A percentile compares a stretch with the other conserved stretches of the same genome.
These are phyloP conservation scores for Linaria vulgaris DNA, from an alignment of 257 asterid genomes.

Conservation along the genomic window DNA sequence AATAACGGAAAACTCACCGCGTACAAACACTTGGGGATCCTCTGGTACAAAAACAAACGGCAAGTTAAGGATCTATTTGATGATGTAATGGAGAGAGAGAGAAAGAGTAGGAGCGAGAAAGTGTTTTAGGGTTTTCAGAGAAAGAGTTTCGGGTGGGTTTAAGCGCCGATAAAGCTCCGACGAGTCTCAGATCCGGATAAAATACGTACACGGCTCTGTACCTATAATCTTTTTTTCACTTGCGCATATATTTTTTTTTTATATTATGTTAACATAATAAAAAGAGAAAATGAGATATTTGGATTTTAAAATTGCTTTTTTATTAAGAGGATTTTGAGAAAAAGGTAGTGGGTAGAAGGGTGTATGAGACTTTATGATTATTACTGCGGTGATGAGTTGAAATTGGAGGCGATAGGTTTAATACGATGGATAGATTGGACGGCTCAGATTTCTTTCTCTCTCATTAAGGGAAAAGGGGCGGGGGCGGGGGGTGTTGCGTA, in stretches of 20 bases:
- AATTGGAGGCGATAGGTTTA: conserved; percentile 37
- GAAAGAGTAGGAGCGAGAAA: conserved; percentile 28
- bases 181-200: conserved; percentile 75
- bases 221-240: conserved; percentile 34
- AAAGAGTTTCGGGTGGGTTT: conserved; percentile 56
- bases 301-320: conserved; percentile 8
- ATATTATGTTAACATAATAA: conserved; percentile 21
- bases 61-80: conserved; percentile 32
- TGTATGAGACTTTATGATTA: neutral
- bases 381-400: conserved; percentile 38
- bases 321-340: conserved; percentile 1
- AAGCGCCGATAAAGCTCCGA: conserved; percentile 65
- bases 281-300: too few species aligned
- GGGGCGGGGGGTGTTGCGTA: too few species aligned
- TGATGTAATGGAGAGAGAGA: conserved; percentile 15
- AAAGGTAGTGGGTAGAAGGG: neutral
- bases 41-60: conserved; percentile 15
- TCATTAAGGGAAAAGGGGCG: too few species aligned
- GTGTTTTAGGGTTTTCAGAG: conserved; percentile 46
- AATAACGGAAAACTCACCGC: conserved; percentile 29
- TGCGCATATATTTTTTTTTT: conserved; percentile 27
- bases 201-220: conserved; percentile 35
- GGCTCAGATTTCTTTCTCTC: conserved; percentile 27
- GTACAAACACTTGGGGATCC: conserved; percentile 14
- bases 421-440: conserved; percentile 29